These are phyloP conservation scores for Pholiota adiposa DNA, from an alignment of 1,284 basidiomycete species.

Conservation along the genomic window DNA sequence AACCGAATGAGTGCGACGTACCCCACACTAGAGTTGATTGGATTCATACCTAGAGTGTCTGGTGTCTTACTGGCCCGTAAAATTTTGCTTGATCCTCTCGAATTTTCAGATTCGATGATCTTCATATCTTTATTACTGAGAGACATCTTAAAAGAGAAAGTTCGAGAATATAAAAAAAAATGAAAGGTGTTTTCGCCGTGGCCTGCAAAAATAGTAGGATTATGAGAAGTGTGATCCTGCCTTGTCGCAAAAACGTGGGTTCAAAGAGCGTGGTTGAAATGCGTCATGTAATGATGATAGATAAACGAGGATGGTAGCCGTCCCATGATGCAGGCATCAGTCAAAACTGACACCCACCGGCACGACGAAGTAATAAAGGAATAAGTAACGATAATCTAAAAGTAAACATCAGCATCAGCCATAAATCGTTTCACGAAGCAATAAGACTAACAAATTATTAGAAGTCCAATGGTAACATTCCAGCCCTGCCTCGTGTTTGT, in stretches of 20 bases:
- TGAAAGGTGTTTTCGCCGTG: background rate
- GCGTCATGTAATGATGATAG: background rate
- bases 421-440: background rate
- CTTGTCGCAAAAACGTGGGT: conserved; percentile 4
- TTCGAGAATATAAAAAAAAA: background rate
- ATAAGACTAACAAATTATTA: background rate
- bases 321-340: background rate
- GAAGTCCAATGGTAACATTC: background rate
- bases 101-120: conserved; percentile 22
- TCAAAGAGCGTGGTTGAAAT: background rate
- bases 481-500: background rate
- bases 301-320: background rate
- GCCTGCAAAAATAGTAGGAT: background rate
- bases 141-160: background rate
- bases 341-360: background rate
- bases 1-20: background rate
- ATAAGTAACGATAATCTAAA: background rate
- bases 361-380: background rate
- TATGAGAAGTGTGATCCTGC: background rate
- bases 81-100: conserved; percentile 26
- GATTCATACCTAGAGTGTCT: conserved; percentile 16
- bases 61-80: conserved; percentile 16
- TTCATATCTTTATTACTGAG: conserved; percentile 16
- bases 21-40: background rate
- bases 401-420: background rate